A percentile compares a stretch with the other conserved stretches of the same genome.
Conservation (phyloP, 129 eudicot genomes). For the Heracleum sosnowskyi region DNA sequence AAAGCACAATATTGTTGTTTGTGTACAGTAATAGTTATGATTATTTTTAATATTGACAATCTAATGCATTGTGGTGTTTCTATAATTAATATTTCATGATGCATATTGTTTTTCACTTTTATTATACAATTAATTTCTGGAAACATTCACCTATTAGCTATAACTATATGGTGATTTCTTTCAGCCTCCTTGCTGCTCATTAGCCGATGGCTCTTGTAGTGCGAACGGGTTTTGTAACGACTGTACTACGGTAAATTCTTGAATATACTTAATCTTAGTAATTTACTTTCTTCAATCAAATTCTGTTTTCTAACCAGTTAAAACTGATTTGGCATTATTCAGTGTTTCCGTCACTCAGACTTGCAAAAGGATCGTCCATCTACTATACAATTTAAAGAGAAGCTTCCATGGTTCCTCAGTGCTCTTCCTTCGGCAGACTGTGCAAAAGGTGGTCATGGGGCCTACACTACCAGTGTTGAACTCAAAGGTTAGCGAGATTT, state of each 20-base stretch:
- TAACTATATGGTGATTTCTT: slow-evolving; percentile 20
- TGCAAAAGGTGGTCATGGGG: slow-evolving; percentile 99
- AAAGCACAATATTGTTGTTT: neutral
- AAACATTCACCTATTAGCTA: neutral
- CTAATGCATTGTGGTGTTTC: neutral
- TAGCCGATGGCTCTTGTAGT: slow-evolving; percentile 53
- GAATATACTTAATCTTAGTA: neutral
- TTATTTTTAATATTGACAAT: neutral
- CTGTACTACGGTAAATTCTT: slow-evolving; percentile 81
- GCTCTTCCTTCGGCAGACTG: slow-evolving; percentile 93
- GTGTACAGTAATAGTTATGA: neutral
- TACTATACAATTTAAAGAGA: slow-evolving; percentile 71
- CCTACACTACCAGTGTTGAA: slow-evolving; percentile 75
- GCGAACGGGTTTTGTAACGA: slow-evolving; percentile 60
- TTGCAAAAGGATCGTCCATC: slow-evolving; percentile 81
- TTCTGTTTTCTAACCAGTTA: slow-evolving; percentile 8
- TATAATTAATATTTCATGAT: neutral
- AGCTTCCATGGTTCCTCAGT: slow-evolving; percentile 94
- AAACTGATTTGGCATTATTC: slow-evolving; percentile 26
- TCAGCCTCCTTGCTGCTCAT: slow-evolving; percentile 98
- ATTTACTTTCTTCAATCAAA: slow-evolving; percentile 1
- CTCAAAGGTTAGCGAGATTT: slow-evolving; percentile 48
- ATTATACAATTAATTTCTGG: neutral
- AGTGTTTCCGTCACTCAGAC: slow-evolving; percentile 96
- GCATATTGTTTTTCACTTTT: neutral